Base-by-base conservation (phyloP, 495 filamentous ascomycete genomes). In the Talaromyces liani region DNA sequence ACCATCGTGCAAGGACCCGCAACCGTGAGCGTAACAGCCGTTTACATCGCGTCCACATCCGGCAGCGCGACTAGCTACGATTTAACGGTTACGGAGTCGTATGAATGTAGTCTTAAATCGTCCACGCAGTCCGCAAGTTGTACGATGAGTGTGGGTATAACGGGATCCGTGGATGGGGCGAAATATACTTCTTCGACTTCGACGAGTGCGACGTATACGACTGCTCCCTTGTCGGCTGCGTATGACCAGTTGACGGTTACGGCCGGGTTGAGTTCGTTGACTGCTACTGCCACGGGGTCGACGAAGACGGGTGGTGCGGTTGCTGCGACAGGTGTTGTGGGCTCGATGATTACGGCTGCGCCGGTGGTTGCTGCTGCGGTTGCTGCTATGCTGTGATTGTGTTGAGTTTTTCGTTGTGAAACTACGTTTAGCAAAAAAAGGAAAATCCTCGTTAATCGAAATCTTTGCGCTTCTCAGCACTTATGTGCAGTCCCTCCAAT, bases 1-100 rank as follows among this genome's bases (percentile, higher is more conserved):
- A 74, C 72, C 45, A 29, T 74, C n/a, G 63, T 74, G 36, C 66
- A 68, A 25, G 72, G 71, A 3, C 22, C 53, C 8, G 53, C 47
- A 27, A 72, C 70, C 3, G 62, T 65, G 6, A 70, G 65, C 60
- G n/a, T 69, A 27, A 63, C 49, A 2, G 65, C 22, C 4, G 41
- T 47, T 29, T 72, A 70, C 29, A 65, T 63, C 47, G 65, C 65
- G 0, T 63, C 64, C 1, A 64, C 2, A 45, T 25, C 36, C n/a
- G 62, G 4, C 10, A 14, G 6, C 29, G 10, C 18, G 0, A 47
- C 24, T 1, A 62, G 47, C 36, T 70, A 65, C 58, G 67, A 68
- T 24, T 9, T 66, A 12, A 56, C 53, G 14, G 33, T 68, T 41
- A 70, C 68, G 4, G 31, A 64, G 29, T 61, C 61, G 3, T 68